Conservation (phyloP, 257 asterid genomes). For the Cruciata laevipes region DNA sequence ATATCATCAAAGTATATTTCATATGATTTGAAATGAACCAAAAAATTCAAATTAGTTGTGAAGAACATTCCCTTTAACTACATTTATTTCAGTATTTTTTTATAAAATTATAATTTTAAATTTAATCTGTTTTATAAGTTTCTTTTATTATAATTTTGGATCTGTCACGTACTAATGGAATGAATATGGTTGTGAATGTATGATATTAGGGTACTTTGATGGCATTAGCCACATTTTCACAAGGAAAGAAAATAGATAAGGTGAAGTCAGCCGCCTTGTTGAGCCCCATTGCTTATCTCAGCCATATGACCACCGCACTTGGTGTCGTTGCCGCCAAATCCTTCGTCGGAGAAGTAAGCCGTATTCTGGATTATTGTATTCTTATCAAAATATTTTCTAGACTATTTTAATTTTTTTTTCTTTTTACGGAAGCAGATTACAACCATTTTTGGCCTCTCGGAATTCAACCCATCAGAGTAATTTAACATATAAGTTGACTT, state of each 20-base stretch:
- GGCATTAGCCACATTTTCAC: constrained; percentile 69
- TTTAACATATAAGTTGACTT: not conserved
- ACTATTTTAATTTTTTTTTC: not conserved
- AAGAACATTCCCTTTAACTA: too few species aligned
- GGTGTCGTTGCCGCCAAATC: constrained; percentile 48
- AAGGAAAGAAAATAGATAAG: constrained; percentile 59
- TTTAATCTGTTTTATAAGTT: too few species aligned
- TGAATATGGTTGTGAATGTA: not conserved
- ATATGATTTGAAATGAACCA: too few species aligned
- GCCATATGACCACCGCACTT: constrained; percentile 67
- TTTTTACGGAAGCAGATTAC: constrained; percentile 37
- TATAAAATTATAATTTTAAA: too few species aligned
- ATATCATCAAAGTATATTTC: too few species aligned
- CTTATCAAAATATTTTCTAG: too few species aligned
- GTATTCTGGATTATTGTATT: too few species aligned
- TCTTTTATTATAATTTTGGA: too few species aligned
- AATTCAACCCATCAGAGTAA: constrained; percentile 72
- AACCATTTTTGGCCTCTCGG: constrained; percentile 59
- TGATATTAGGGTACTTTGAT: constrained; percentile 74
- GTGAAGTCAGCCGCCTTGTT: constrained; percentile 69
- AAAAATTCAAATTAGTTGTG: too few species aligned
- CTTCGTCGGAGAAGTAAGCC: constrained; percentile 70
- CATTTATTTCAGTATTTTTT: too few species aligned
- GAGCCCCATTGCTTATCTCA: constrained; percentile 78
- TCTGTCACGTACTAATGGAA: too few species aligned